A percentile compares a stretch with the other conserved stretches of the same genome.
These are phyloP conservation scores for Monilinia aucupariae DNA, from an alignment of 2,329 filamentous ascomycete genomes.

Conservation along the genomic window DNA sequence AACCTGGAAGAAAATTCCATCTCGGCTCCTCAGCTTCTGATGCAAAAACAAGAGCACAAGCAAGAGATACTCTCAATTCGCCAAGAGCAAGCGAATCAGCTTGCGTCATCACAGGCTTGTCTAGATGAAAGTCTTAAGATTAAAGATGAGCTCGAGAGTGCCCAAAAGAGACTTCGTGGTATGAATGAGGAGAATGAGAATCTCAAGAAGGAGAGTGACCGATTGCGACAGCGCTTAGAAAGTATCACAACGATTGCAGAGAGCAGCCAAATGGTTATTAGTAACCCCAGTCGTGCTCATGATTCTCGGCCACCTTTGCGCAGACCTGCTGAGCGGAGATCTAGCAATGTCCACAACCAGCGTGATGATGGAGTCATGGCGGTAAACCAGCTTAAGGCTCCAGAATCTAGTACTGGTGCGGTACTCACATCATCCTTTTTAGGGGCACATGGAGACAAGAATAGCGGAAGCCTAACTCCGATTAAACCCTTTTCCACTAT, in stretches of 20 bases:
- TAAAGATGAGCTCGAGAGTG: neutral
- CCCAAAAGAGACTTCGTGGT: neutral
- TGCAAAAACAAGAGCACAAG: neutral
- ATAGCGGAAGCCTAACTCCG: neutral
- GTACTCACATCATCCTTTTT: neutral
- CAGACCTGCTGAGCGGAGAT: constrained; percentile 8
- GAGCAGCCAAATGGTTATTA: neutral
- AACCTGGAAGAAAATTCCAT: neutral
- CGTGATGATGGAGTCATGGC: neutral
- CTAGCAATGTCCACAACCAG: neutral
- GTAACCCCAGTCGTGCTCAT: neutral
- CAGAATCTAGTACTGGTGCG: neutral
- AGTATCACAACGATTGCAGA: neutral
- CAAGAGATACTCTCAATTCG: constrained; percentile 3
- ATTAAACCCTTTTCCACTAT: constrained; percentile 15
- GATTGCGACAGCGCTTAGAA: neutral
- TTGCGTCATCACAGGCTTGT: neutral
- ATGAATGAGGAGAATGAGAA: neutral
- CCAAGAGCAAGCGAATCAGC: neutral
- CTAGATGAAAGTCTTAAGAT: neutral
- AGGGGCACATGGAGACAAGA: neutral
- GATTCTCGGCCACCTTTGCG: neutral
- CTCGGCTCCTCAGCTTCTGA: neutral
- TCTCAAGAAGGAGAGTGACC: constrained; percentile 6
- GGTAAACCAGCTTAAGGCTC: neutral